These are phyloP conservation scores for Plasmodium relictum DNA, from an alignment of 169 alveolate genomes.

Conservation along the genomic window DNA sequence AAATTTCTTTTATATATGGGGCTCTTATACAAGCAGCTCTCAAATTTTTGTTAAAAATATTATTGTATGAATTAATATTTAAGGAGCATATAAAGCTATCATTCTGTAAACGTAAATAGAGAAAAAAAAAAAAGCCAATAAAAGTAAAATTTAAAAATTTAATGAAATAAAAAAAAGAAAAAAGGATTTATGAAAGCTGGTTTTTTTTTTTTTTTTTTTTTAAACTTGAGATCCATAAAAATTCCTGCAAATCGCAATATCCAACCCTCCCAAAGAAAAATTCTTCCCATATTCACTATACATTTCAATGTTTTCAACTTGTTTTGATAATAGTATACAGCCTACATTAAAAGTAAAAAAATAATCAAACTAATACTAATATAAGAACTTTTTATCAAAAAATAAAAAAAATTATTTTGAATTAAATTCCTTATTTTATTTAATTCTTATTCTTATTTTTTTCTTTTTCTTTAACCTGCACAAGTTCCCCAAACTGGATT, in stretches of 20 bases:
- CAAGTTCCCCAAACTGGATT: constrained; percentile 76
- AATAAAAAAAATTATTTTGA: neutral
- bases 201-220: constrained; percentile 5
- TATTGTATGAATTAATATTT: constrained; percentile 28
- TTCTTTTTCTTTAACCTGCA: constrained; percentile 28
- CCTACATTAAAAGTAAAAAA: constrained; percentile 23
- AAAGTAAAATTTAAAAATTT: constrained; percentile 6
- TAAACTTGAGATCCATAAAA: constrained; percentile 64
- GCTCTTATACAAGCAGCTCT: constrained; percentile 67
- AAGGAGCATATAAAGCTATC: constrained; percentile 72
- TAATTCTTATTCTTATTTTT: neutral
- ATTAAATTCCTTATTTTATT: neutral
- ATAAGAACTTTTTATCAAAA: neutral
- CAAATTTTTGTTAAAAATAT: constrained; percentile 36
- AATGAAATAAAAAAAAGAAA: neutral
- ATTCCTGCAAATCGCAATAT: constrained; percentile 42
- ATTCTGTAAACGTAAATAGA: constrained; percentile 20
- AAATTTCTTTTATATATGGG: constrained; percentile 47
- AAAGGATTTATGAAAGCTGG: neutral
- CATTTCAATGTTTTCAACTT: constrained; percentile 36
- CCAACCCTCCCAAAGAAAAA: constrained; percentile 69
- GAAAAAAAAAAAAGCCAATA: neutral
- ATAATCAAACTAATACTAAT: neutral
- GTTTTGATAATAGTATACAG: constrained; percentile 53
- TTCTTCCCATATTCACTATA: constrained; percentile 23